Evolutionary conservation across 202 grass and related monocot genomes (phyloP).

Genomic region (Bolboschoenoplectus hybrid): DNA sequence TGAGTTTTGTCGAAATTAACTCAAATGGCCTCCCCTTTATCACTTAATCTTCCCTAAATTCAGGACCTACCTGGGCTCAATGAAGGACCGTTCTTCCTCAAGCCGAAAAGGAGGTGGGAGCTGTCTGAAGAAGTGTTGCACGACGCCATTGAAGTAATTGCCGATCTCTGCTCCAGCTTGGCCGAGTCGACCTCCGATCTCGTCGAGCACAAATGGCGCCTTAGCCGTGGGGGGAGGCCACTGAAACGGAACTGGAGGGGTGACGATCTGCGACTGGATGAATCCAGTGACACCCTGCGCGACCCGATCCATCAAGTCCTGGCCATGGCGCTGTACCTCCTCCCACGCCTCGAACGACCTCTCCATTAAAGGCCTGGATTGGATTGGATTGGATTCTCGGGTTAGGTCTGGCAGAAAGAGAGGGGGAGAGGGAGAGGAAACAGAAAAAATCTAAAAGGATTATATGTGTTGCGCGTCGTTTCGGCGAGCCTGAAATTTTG

Average conservation of each 20-base stretch:
- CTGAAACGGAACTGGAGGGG: slow-evolving; percentile 49
- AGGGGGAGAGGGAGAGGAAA: background rate
- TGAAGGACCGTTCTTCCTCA: slow-evolving; percentile 47
- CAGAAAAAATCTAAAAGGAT: slow-evolving; percentile 10
- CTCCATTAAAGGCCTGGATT: slow-evolving; percentile 57
- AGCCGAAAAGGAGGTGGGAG: slow-evolving; percentile 56
- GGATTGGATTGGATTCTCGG: background rate
- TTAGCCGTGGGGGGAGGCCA: slow-evolving; percentile 49
- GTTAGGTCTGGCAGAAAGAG: slow-evolving; percentile 22
- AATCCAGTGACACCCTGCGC: slow-evolving; percentile 81
- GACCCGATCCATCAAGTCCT: slow-evolving; percentile 82
- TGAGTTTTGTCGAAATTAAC: background rate
- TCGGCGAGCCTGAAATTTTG: background rate
- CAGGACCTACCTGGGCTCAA: slow-evolving; percentile 26
- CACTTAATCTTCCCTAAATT: background rate
- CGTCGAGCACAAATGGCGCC: slow-evolving; percentile 56
- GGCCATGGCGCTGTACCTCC: slow-evolving; percentile 89
- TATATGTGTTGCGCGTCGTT: slow-evolving; percentile 29
- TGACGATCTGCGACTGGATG: slow-evolving; percentile 55
- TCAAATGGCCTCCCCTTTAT: background rate
- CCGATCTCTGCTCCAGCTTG: slow-evolving; percentile 76
- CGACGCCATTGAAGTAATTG: slow-evolving; percentile 60
- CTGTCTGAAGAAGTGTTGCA: slow-evolving; percentile 67
- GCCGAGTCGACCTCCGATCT: slow-evolving; percentile 70
- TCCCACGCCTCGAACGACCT: slow-evolving; percentile 87